These are phyloP conservation scores for Dendrocalamus latiflorus DNA, from an alignment of 202 grass and related monocot genomes.

Conservation along the genomic window DNA sequence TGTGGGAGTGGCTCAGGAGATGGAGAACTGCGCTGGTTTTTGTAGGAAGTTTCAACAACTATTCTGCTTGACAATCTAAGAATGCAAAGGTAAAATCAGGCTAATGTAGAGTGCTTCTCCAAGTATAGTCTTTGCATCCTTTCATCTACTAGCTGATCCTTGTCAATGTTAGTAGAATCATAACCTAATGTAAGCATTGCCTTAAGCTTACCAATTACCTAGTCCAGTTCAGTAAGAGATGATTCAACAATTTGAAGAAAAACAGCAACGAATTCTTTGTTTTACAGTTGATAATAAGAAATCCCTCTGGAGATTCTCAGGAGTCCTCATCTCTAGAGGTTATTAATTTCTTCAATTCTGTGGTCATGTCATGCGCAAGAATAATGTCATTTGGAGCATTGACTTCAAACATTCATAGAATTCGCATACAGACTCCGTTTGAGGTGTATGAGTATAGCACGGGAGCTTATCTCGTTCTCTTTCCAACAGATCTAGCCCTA, in stretches of 20 bases:
- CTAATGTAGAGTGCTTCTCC: constrained; percentile 56
- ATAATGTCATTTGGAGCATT: constrained; percentile 62
- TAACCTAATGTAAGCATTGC: constrained; percentile 37
- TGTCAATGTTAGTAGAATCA: constrained; percentile 32
- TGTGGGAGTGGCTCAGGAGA: too few relatives aligned
- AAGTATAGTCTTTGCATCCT: constrained; percentile 38
- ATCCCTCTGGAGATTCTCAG: constrained; percentile 40
- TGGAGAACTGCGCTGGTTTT: too few relatives aligned
- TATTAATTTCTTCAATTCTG: constrained; percentile 50
- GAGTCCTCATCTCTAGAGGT: constrained; percentile 41
- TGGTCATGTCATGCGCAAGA: constrained; percentile 52
- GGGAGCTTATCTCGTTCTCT: too few relatives aligned
- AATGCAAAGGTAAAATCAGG: constrained; percentile 34
- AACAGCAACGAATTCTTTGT: constrained; percentile 54
- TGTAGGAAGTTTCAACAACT: constrained; percentile 62
- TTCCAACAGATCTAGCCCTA: too few relatives aligned
- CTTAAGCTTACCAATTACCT: constrained; percentile 64
- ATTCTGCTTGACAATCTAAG: constrained; percentile 77
- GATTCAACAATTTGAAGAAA: constrained; percentile 62
- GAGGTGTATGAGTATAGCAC: too few relatives aligned
- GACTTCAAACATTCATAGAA: too few relatives aligned
- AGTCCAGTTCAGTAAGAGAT: constrained; percentile 73
- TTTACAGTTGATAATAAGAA: constrained; percentile 60
- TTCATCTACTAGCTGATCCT: constrained; percentile 52
- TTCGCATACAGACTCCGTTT: too few relatives aligned